A percentile compares a stretch with the other conserved stretches of the same genome.
Evolutionary conservation across 2,329 filamentous ascomycete genomes (phyloP).

Genomic region (Stemphylium beticola): DNA sequence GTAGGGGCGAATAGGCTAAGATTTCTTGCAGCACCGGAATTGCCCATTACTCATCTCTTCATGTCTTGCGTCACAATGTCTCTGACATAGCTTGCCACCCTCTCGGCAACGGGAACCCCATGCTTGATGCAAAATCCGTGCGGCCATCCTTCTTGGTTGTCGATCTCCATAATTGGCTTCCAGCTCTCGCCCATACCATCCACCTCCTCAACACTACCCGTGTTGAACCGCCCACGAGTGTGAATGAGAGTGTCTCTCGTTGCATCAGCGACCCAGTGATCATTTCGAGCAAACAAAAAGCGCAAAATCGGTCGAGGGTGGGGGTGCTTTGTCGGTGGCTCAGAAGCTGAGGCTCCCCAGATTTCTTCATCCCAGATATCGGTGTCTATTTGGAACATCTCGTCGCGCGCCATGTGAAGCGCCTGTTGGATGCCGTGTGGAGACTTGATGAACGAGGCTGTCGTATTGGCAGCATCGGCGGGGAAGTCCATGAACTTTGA

Average conservation of each 20-base stretch:
- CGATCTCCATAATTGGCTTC: constrained; percentile 61
- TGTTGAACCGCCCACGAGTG: constrained; percentile 18
- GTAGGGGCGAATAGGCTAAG: background rate
- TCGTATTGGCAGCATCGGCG: constrained; percentile 54
- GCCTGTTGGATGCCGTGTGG: constrained; percentile 59
- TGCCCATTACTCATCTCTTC: background rate
- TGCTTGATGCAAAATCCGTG: constrained; percentile 66
- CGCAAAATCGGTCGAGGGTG: constrained; percentile 55
- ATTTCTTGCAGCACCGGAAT: background rate
- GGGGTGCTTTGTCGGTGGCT: constrained; percentile 24
- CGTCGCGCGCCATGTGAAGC: constrained; percentile 64
- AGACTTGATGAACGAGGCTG: constrained; percentile 58
- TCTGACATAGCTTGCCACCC: constrained; percentile 56
- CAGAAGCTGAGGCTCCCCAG: constrained; percentile 58
- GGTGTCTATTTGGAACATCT: constrained; percentile 62
- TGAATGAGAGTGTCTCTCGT: constrained; percentile 63
- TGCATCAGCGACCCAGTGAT: constrained; percentile 67
- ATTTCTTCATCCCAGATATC: constrained; percentile 66
- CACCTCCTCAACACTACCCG: constrained; percentile 25
- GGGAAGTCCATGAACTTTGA: constrained; percentile 51
- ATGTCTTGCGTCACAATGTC: constrained; percentile 47
- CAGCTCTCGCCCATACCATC: constrained; percentile 41
- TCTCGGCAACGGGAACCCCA: constrained; percentile 57
- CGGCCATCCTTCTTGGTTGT: constrained; percentile 59
- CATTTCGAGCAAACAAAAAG: constrained; percentile 65